phyloP scores from a whole-genome alignment of 129 eudicot genomes.

The Lactuca sativa region DNA sequence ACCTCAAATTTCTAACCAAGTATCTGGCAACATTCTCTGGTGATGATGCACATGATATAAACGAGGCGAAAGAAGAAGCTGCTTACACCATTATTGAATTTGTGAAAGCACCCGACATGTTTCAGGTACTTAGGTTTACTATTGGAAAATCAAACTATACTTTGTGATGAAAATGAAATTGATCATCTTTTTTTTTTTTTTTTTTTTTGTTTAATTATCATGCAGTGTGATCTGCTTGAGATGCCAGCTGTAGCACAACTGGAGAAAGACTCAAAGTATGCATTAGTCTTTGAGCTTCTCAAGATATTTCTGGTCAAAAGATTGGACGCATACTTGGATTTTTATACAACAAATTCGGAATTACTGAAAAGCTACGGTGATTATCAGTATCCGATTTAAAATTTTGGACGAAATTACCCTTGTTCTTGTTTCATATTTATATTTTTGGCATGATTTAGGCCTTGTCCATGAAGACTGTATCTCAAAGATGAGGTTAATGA shows the following conservation, averaged over 20 bases:
- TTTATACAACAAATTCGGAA: slow-evolving; percentile 60
- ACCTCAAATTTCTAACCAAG: slow-evolving; percentile 61
- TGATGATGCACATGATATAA: slow-evolving; percentile 52
- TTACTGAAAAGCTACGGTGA: slow-evolving; percentile 62
- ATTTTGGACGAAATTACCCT: not conserved
- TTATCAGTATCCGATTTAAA: slow-evolving; percentile 6
- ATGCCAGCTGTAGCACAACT: slow-evolving; percentile 80
- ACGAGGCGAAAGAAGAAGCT: slow-evolving; percentile 84
- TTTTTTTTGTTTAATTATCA: not conserved
- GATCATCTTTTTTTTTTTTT: not conserved
- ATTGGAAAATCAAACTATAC: not conserved
- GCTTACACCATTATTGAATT: slow-evolving; percentile 64
- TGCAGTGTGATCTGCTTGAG: slow-evolving; percentile 84
- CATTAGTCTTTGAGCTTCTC: slow-evolving; percentile 59
- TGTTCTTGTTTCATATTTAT: not conserved
- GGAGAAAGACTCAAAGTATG: slow-evolving; percentile 81
- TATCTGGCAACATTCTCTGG: slow-evolving; percentile 78
- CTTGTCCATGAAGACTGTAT: slow-evolving; percentile 86
- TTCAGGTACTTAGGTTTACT: slow-evolving; percentile 20
- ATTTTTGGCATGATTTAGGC: slow-evolving; percentile 42
- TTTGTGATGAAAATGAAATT: not conserved
- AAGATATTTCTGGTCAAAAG: slow-evolving; percentile 66
- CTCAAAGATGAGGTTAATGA: slow-evolving; percentile 79
- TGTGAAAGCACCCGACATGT: slow-evolving; percentile 81
- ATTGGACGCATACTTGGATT: slow-evolving; percentile 63